Conservation (phyloP, 441 rosid genomes). For the Populus hybrid region DNA sequence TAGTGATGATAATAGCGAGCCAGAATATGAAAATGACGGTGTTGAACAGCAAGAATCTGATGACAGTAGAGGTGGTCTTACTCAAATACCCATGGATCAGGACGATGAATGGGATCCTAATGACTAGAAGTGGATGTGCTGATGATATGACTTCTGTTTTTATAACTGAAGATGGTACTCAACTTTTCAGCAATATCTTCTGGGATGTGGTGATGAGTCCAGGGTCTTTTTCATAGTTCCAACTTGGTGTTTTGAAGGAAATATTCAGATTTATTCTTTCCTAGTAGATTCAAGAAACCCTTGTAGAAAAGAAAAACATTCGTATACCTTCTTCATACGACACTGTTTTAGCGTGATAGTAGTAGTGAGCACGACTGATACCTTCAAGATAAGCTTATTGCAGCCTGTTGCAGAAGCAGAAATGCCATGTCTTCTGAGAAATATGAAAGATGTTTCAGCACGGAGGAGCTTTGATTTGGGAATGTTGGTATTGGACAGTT, state of each 20-base stretch:
- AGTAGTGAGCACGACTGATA: constrained; percentile 11
- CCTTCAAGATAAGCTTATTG: constrained; percentile 14
- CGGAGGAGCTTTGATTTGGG: not conserved
- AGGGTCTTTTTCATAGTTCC: constrained; percentile 30
- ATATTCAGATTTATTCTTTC: constrained; percentile 47
- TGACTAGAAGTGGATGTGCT: constrained; percentile 45
- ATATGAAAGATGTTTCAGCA: not conserved
- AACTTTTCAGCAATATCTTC: constrained; percentile 25
- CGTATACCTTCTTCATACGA: constrained; percentile 29
- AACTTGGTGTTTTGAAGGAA: constrained; percentile 32
- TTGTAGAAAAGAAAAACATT: constrained; percentile 20
- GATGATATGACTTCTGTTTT: constrained; percentile 13
- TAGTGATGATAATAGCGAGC: constrained; percentile 42
- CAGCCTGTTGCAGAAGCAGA: constrained; percentile 5
- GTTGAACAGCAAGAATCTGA: constrained; percentile 60
- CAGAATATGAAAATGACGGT: constrained; percentile 53
- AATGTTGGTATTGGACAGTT: not conserved
- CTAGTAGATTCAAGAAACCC: constrained; percentile 25
- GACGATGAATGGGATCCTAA: constrained; percentile 97
- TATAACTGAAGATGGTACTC: constrained; percentile 23
- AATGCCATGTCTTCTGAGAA: not conserved
- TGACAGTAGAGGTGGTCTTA: constrained; percentile 23
- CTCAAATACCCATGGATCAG: constrained; percentile 43
- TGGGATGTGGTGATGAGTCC: constrained; percentile 22
- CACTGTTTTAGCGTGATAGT: constrained; percentile 7